Base-by-base conservation (phyloP, 73 alveolate species). In the Stentor coeruleus region DNA sequence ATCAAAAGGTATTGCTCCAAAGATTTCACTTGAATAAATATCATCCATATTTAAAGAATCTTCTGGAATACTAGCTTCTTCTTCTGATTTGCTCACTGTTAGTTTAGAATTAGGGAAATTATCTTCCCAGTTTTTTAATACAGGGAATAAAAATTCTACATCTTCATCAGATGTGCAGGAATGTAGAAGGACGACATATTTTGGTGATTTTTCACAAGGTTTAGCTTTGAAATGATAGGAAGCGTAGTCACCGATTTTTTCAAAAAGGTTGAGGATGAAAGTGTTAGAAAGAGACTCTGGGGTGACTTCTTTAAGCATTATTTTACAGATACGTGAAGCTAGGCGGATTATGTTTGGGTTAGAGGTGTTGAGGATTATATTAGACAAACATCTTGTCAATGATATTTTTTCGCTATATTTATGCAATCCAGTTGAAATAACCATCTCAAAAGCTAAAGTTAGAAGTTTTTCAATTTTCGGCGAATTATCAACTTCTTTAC, bases 101-200 rank as follows among this genome's bases (percentile, higher is more conserved):
- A 4, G 77, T 11, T 83, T 83, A 77, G 77, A 55, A 20, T 72
- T 49, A 3, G 91, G 91, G 41, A 74, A 84, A 58, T 58, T 35
- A 3, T 30, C 74, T 82, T 88, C 94, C 94, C 94, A 88, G 81
- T 88, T 85, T 74, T 79, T 82, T 3, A 88, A 66, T 26, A 87
- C 91, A 3, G 91, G 87, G 42, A 88, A 28, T 28, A 88, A 20
- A 87, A 84, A 88, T 3, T 88, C 75, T 60, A 85, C 82, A 59
- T 88, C 94, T 49, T 88, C 94, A 31, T 88, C 91, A 0, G 74
- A 35, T 0, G 90, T 76, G 55, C 82, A 66, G 31, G 87, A 58
- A 81, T 88, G 83, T 6, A 81, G 86, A 74, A 84, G 74, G 37
- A 88, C 94, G 3, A 79, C 84, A 57, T 81, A 88, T 14, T 66